Evolutionary conservation across 1,139 yeast genomes (phyloP), one percentile per base, ranked within the genome.

Genomic region (Eremothecium coryli): DNA sequence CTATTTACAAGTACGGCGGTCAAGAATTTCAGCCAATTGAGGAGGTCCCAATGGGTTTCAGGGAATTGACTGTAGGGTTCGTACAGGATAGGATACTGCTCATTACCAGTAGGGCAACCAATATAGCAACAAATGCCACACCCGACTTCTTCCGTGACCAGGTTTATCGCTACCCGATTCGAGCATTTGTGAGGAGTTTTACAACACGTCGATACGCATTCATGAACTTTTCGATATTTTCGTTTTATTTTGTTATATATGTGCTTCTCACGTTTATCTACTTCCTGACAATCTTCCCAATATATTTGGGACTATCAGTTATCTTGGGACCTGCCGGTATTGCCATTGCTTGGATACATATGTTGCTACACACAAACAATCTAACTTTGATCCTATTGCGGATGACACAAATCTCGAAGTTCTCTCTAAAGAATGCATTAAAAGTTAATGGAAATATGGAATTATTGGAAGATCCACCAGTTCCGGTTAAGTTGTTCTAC

Each of bases 381-480:
- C 39, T 55, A 8, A 45, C 56, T 4, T 49, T 53, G 55, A 41
- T 54, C 51, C 49, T 50, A 32, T 40, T 53, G 47, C 42, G 60
- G 31, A 35, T 49, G 18, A 38, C 50, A 5, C 56, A 51, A 35
- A 37, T 45, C 12, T 40, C 48, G 23, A 43, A 42, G 18, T 26
- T 33, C 9, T 16, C 51, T 18, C 45, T 46, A n/a, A 35, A 29
- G 10, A 33, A 34, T 12, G 42, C 48, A 23, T 13, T 52, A 12
- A 32, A 31, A 13, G 15, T 21, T 9, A 42, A 48, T 8, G 46
- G 47, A 15, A 35, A 38, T 16, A 32, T 30, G 13, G 41, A 38
- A 29, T 26, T 32, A 18, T 26, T 32, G 32, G 24, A 28, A 12
- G 33, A 35, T 11, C 23, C 22, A 5, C 35, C 37, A 3, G 24